Base-by-base conservation (phyloP, 352 stramenopile species). In the Globisporangium iwayamae region DNA sequence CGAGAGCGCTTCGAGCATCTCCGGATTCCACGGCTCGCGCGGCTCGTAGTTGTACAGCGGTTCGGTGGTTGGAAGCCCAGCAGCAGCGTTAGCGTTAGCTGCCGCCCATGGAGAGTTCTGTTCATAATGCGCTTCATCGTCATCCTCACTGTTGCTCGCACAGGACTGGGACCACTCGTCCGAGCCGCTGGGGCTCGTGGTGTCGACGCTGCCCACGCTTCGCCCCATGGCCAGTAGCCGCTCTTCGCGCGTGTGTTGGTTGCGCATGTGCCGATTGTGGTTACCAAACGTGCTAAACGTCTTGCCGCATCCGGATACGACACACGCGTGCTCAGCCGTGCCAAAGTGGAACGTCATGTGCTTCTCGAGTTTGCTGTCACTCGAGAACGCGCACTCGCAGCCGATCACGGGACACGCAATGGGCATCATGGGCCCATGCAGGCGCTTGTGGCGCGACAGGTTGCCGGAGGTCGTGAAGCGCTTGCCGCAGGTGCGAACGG, bases 201-300 rank as follows among this genome's bases (percentile, higher is more conserved):
- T 16, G 28, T 28, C 50, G 16, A 56, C 25, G 50, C 50, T 56
- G 6, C 32, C 32, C 32, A 7, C 13, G 30, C 25, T 16, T 39
- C 50, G 4, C 14, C 16, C 50, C 11, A 13, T n/a, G 28, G 6
- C 14, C 14, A 32, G 18, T 20, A 55, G 48, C 6, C 50, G 50
- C 28, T 56, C 50, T 39, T 56, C 50, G 16, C 50, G 50, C 5
- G 28, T 56, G 72, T 87, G 78, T 62, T 88, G 76, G 22, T 75
- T 83, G 73, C 84, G 84, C 71, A 86, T 79, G 61, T 88, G 79
- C 20, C 76, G 71, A 38, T 75, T 88, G 60, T 85, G 76, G 67
- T 88, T 88, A 20, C 79, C 79, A 2, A 75, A 67, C 53, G 76
- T 88, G 61, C 74, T 85, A 69, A 88, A 88, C 1, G 74, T 83